These are phyloP conservation scores for Blastocystis sp. DNA, from an alignment of 352 stramenopile genomes.

Conservation along the genomic window DNA sequence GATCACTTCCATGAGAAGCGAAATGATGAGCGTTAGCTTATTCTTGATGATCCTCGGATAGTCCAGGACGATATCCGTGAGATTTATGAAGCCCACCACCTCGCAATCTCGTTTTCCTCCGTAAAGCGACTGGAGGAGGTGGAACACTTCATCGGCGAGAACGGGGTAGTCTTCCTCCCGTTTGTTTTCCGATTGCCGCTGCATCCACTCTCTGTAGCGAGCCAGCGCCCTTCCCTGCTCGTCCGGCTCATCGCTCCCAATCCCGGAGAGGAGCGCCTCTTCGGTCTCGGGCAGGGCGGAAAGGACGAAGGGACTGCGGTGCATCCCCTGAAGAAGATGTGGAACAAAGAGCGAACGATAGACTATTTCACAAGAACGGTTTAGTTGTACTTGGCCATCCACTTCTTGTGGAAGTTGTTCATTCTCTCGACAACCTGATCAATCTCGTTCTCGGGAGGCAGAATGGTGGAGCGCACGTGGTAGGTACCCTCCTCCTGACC, in stretches of 20 bases:
- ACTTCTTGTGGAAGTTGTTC: conserved; percentile 87
- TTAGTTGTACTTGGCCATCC: conserved; percentile 89
- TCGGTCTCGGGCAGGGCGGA: not conserved
- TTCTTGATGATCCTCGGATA: not conserved
- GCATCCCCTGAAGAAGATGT: not conserved
- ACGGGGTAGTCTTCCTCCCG: not conserved
- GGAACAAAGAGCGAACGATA: too few relatives aligned
- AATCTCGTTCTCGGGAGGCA: conserved; percentile 91
- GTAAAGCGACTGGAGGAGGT: not conserved
- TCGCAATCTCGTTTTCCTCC: not conserved
- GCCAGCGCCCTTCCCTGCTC: not conserved
- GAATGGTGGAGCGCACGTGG: conserved; percentile 97
- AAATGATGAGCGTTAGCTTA: not conserved
- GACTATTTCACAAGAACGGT: not conserved
- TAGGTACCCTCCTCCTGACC: conserved; percentile 89
- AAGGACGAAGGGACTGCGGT: not conserved
- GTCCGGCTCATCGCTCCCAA: not conserved
- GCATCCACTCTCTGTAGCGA: not conserved
- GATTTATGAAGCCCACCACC: not conserved
- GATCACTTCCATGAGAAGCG: not conserved
- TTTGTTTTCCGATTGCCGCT: not conserved
- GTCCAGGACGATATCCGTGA: conserved; percentile 1
- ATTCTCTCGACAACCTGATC: conserved; percentile 89
- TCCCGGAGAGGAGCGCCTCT: not conserved
- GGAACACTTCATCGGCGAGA: conserved; percentile 10